Evolutionary conservation across 768 basidiomycete species (phyloP).

Genomic region (Pilatotrama ljubarskyi): DNA sequence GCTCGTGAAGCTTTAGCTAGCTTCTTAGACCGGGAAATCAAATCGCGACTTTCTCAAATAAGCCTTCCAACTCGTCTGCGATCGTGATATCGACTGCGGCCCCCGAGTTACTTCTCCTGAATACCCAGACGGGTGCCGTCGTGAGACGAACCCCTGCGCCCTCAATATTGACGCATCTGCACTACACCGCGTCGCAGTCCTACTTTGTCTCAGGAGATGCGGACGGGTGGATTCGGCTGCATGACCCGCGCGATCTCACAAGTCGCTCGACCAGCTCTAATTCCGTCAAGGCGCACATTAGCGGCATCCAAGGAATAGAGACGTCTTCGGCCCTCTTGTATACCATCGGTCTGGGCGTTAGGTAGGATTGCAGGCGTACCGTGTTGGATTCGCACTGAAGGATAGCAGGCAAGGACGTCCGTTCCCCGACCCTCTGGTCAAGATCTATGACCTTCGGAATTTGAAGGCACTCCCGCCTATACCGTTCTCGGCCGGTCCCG

Average conservation of each 20-base stretch:
- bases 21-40: conserved; percentile 32
- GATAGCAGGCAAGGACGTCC: conserved; percentile 76
- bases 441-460: conserved; percentile 86
- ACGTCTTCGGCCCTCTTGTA: conserved; percentile 77
- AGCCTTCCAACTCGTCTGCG: conserved; percentile 48
- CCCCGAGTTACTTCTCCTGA: conserved; percentile 69
- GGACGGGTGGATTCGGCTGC: conserved; percentile 73
- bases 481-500: conserved; percentile 83
- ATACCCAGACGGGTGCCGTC: conserved; percentile 67
- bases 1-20: conserved; percentile 1
- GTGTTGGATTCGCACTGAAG: not conserved
- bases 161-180: conserved; percentile 64
- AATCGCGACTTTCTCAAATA: conserved; percentile 47
- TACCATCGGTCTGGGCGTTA: conserved; percentile 84
- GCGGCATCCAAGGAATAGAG: conserved; percentile 82
- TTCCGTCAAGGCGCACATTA: conserved; percentile 71
- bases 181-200: conserved; percentile 54
- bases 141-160: conserved; percentile 57
- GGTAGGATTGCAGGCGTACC: conserved; percentile 43
- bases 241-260: conserved; percentile 66
- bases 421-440: conserved; percentile 88
- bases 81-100: conserved; percentile 60
- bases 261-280: conserved; percentile 42
- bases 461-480: conserved; percentile 83
- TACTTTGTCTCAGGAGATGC: conserved; percentile 65